phyloP scores from a whole-genome alignment of 805 yeast species.

The Sugiyamaella americana region DNA sequence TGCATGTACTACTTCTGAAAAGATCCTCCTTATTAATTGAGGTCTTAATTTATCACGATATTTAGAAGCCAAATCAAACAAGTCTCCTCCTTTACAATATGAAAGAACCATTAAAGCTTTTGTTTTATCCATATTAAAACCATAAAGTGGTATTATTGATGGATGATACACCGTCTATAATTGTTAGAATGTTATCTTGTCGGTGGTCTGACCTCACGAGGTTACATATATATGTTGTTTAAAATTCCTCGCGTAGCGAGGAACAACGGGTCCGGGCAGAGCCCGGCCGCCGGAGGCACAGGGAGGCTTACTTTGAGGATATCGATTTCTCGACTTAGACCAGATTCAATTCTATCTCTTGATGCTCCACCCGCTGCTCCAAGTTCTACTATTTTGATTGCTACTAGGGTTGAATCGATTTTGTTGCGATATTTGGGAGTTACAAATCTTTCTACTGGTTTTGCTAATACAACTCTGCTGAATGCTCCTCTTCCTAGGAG shows the following conservation, averaged over 20 bases:
- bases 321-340: conserved; percentile 66
- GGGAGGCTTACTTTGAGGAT: conserved; percentile 40
- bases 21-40: conserved; percentile 51
- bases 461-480: conserved; percentile 35
- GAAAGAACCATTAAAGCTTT: conserved; percentile 56
- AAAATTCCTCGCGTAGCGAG: too few relatives aligned
- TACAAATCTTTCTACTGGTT: conserved; percentile 24
- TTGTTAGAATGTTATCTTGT: not conserved
- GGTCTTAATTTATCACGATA: conserved; percentile 42
- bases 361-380: conserved; percentile 38
- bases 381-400: conserved; percentile 60
- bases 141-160: conserved; percentile 53
- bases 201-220: not conserved
- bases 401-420: conserved; percentile 38
- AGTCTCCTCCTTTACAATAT: conserved; percentile 79
- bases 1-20: conserved; percentile 65
- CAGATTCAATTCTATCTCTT: conserved; percentile 50
- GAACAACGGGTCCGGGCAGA: too few relatives aligned
- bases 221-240: too few relatives aligned
- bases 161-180: conserved; percentile 49
- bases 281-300: too few relatives aligned
- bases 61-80: conserved; percentile 55
- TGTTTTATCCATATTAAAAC: conserved; percentile 34
- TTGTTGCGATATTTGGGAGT: conserved; percentile 26
- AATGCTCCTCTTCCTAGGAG: conserved; percentile 39